Base-by-base conservation (phyloP, 73 alveolate genomes). In the Paramecium octaurelia region DNA sequence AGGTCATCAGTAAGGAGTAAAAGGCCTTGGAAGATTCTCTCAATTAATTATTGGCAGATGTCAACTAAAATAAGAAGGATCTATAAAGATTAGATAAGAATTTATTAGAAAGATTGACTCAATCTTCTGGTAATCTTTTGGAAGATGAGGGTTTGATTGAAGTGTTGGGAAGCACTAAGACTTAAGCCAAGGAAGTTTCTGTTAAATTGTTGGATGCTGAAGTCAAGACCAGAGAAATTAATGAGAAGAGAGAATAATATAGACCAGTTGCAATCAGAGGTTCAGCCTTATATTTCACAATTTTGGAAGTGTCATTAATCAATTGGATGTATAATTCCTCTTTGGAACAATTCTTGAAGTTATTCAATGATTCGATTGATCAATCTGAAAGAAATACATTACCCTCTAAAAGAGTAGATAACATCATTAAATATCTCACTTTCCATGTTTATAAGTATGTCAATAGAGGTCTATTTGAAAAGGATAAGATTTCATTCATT, bases 211-310 rank as follows among this genome's bases (percentile, higher is more conserved):
- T 92, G 58, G 99, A 98, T 92, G 99, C 99, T 21, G 98, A 97
- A 92, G 99, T 98, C 83, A 98, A 97, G 95, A 96, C 97, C 71
- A 93, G 92, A 85, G 99, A 99, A 94, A 99, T 99, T 93, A 96
- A 97, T 90, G 99, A 99, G 94, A 99, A 99, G 98, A 98, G 99
- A 94, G 99, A 99, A 95, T 96, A 96, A 94, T 98, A 97, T 96
- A 95, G 99, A 95, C 99, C 99, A 29, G 99, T 98, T 35, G 99
- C 99, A 60, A 98, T 99, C 2, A 93, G 99, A 85, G 99, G 99
- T 84, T 93, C 99, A 40, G 98, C 96, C 7, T 96, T 98, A 87
- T 98, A 98, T 92, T 98, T 97, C 99, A 73, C 92, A 64, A 98
- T 97, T 85, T 99, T 97, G 83, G 99, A 98, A 93, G 98, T 98